Base-by-base conservation (phyloP, 2,329 filamentous ascomycete species). In the Phaeosphaeriaceae sp. region DNA sequence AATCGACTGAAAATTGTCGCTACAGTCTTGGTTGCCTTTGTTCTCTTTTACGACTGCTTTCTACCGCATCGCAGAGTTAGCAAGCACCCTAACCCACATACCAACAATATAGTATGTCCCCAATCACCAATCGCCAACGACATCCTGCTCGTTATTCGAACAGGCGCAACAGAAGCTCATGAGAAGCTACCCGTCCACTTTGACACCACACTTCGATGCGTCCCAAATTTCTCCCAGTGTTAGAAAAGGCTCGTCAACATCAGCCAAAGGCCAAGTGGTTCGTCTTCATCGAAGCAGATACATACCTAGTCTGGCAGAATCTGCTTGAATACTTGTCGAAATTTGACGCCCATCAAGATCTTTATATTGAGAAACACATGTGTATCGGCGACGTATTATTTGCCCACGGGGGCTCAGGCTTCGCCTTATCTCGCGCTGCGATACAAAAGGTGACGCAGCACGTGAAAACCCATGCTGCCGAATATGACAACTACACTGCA, bases 171-270 rank as follows among this genome's bases (percentile, higher is more conserved):
- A 13, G 83, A 86, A 65, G 77, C 81, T 16, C 74, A 75, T 36
- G 77, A 81, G 41, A 85, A 84, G 62, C 73, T 86, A 8, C 83
- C 83, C 2, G 73, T 80, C 11, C 83, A 85, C 66, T 78, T 84
- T 58, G 67, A 76, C 48, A 84, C 83, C 0, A 84, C 81, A 1
- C 71, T 86, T 34, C 75, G 76, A 62, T 86, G 83, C 66, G 76
- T 83, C 48, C 79, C 80, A 33, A 67, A 64, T 83, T 83, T 58
- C 71, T 84, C 17, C 81, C 81, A 4, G 77, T 83, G 72, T 76
- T 81, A 6, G 77, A 81, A 52, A 75, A 79, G 52, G 77, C 80
- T 1, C 71, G 76, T 33, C 51, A 64, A n/a, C 44, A 69, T 40
- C 67, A 67, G 52, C 69, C 71, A 4, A 52, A 65, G 35, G 67